Evolutionary conservation across 2,329 filamentous ascomycete genomes (phyloP).

Genomic region (Penicillium verrucosum): DNA sequence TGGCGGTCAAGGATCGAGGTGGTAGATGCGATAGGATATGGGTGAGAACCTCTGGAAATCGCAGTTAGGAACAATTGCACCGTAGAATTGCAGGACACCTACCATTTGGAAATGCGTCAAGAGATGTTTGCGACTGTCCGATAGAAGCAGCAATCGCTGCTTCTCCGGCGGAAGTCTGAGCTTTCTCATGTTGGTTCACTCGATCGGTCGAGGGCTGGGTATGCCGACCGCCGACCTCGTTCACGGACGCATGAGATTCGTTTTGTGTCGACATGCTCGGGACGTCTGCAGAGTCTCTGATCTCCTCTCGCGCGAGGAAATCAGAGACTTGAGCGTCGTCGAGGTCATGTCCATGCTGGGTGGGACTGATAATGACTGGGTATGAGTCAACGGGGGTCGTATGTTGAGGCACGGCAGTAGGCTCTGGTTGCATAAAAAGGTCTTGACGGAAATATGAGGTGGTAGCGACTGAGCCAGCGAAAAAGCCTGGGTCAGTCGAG

Average conservation of each 20-base stretch:
- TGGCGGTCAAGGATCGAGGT: slow-evolving; percentile 74
- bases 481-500: slow-evolving; percentile 50
- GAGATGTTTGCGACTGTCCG: slow-evolving; percentile 46
- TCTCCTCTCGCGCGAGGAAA: slow-evolving; percentile 42
- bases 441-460: slow-evolving; percentile 32
- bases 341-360: slow-evolving; percentile 60
- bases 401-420: slow-evolving; percentile 49
- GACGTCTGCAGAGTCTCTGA: slow-evolving; percentile 32
- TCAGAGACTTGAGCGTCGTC: slow-evolving; percentile 45
- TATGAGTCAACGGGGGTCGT: slow-evolving; percentile 40
- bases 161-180: slow-evolving; percentile 24
- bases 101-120: slow-evolving; percentile 78
- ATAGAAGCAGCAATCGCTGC: slow-evolving; percentile 43
- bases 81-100: slow-evolving; percentile 20
- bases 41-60: slow-evolving; percentile 74
- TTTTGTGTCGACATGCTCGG: slow-evolving; percentile 21
- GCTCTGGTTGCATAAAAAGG: slow-evolving; percentile 66
- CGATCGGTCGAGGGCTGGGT: slow-evolving; percentile 45
- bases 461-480: slow-evolving; percentile 55
- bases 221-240: slow-evolving; percentile 18
- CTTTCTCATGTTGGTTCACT: slow-evolving; percentile 56
- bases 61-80: not conserved
- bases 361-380: slow-evolving; percentile 37
- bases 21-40: slow-evolving; percentile 88
- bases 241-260: slow-evolving; percentile 25